Percentiles rank a stretch among this genome's conserved stretches.
These are phyloP conservation scores for Venustampulla echinocandica DNA, from an alignment of 495 filamentous ascomycete species.

Conservation along the genomic window DNA sequence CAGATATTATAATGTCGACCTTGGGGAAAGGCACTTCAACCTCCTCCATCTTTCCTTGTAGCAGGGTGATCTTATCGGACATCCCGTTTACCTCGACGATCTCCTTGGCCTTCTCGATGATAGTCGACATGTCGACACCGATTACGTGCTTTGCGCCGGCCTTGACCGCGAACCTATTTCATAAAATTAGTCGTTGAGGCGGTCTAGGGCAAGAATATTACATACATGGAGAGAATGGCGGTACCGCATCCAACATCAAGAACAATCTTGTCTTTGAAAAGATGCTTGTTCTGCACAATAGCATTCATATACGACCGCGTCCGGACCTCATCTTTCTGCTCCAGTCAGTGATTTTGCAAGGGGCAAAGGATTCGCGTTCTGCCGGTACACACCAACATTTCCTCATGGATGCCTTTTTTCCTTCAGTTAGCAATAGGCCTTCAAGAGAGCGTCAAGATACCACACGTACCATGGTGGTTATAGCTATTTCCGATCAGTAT, in stretches of 20 bases:
- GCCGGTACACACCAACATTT: conserved; percentile 77
- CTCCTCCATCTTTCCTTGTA: conserved; percentile 91
- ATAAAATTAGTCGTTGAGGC: background rate
- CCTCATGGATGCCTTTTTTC: conserved; percentile 79
- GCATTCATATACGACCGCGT: conserved; percentile 93
- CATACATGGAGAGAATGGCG: conserved; percentile 78
- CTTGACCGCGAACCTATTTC: conserved; percentile 66
- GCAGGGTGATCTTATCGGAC: conserved; percentile 64
- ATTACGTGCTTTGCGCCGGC: conserved; percentile 87
- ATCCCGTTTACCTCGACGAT: conserved; percentile 78
- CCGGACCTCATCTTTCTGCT: conserved; percentile 94
- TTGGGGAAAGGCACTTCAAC: conserved; percentile 67
- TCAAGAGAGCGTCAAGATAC: background rate
- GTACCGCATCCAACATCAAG: conserved; percentile 92
- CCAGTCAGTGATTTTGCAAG: conserved; percentile 9
- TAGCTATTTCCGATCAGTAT: conserved; percentile 51
- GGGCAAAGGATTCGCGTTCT: conserved; percentile 6
- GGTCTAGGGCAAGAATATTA: background rate
- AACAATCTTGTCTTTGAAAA: conserved; percentile 85
- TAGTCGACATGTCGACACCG: conserved; percentile 87
- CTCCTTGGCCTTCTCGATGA: conserved; percentile 79
- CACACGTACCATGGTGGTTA: conserved; percentile 79
- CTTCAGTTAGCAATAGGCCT: conserved; percentile 10
- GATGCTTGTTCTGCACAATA: conserved; percentile 86
- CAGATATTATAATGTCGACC: conserved; percentile 92